Evolutionary conservation across 2,329 filamentous ascomycete genomes (phyloP).

Genomic region (Trichocomaceae sp.): DNA sequence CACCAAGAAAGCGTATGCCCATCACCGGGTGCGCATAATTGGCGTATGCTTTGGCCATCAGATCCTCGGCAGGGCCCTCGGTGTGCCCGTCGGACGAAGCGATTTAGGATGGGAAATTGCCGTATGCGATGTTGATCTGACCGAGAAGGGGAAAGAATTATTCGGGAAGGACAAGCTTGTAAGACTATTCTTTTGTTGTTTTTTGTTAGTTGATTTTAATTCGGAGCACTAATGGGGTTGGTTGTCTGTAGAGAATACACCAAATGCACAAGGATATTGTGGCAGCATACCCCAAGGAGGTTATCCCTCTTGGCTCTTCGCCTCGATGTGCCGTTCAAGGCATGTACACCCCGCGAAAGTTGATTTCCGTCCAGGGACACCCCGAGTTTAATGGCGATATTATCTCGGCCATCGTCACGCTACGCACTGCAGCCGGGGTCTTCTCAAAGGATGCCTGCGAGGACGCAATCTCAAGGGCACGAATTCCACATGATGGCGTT

Average conservation of each 20-base stretch:
- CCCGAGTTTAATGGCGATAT: conserved; percentile 62
- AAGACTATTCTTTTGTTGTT: conserved; percentile 19
- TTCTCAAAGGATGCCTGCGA: conserved; percentile 63
- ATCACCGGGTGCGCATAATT: conserved; percentile 61
- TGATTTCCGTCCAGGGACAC: conserved; percentile 78
- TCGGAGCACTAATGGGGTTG: not conserved
- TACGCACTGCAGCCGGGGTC: conserved; percentile 32
- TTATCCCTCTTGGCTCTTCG: conserved; percentile 59
- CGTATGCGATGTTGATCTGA: conserved; percentile 63
- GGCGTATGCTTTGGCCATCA: conserved; percentile 87
- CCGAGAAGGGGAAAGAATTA: conserved; percentile 61
- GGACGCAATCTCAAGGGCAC: conserved; percentile 61
- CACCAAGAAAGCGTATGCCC: conserved; percentile 52
- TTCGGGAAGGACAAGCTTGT: conserved; percentile 62
- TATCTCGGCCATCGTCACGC: conserved; percentile 5
- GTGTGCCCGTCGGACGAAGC: conserved; percentile 59
- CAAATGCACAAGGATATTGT: conserved; percentile 85
- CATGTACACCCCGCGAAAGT: conserved; percentile 61
- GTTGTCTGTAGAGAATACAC: conserved; percentile 46
- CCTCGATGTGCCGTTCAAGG: conserved; percentile 67
- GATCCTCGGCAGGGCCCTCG: conserved; percentile 69
- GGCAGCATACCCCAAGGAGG: conserved; percentile 54
- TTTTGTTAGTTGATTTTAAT: conserved; percentile 1
- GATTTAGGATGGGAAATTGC: conserved; percentile 74
- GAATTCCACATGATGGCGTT: conserved; percentile 70